phyloP scores from a whole-genome alignment of 352 stramenopile species.

The Phytophthora pluvialis region DNA sequence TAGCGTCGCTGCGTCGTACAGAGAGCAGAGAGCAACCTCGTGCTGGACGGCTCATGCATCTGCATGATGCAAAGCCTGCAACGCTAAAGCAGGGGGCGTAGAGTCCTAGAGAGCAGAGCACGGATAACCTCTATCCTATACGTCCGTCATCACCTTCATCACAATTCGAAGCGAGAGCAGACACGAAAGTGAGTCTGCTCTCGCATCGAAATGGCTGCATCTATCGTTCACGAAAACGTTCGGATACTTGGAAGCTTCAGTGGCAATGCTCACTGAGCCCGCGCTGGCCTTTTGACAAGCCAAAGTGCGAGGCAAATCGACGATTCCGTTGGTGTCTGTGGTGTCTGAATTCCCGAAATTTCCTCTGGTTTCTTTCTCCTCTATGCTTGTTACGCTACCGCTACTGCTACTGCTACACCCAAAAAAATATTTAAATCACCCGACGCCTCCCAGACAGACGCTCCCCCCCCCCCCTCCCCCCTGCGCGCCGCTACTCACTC shows the following conservation, averaged over 20 bases:
- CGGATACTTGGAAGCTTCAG: too few species aligned
- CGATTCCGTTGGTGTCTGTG: conserved; percentile 23
- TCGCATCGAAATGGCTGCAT: conserved; percentile 21
- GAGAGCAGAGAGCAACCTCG: conserved; percentile 11
- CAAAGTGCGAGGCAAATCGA: not conserved
- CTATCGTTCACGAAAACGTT: too few species aligned
- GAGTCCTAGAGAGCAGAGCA: conserved; percentile 8
- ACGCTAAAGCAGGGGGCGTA: not conserved
- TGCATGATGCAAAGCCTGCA: too few species aligned
- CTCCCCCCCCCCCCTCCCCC: not conserved
- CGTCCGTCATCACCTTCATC: conserved; percentile 5
- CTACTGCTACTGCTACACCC: conserved; percentile 34
- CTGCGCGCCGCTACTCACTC: not conserved
- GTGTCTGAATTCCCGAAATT: conserved; percentile 28
- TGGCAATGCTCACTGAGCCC: too few species aligned
- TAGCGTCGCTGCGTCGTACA: conserved; percentile 20
- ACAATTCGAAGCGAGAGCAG: not conserved
- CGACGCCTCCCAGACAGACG: not conserved
- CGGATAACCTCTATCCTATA: not conserved
- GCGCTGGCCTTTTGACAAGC: too few species aligned
- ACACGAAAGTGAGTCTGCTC: not conserved
- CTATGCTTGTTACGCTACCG: conserved; percentile 28
- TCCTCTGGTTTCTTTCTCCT: conserved; percentile 11
- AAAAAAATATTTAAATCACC: conserved; percentile 44
- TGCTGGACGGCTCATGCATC: not conserved